Base-by-base conservation (phyloP, 495 filamentous ascomycete species). In the Apiosordaria backusii region DNA sequence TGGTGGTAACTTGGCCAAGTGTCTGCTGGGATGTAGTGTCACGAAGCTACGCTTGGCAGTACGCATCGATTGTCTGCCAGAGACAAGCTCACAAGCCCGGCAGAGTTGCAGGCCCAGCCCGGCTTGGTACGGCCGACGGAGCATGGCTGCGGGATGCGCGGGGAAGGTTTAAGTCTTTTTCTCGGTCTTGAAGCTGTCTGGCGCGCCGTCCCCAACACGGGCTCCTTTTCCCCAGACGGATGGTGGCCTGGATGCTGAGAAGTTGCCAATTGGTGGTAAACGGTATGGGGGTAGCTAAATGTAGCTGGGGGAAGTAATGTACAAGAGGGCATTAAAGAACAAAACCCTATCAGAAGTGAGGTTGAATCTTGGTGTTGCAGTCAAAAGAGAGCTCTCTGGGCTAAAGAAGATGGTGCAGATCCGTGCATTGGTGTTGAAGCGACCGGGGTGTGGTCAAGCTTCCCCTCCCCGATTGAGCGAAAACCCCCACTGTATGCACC, bases 11-110 rank as follows among this genome's bases (percentile, higher is more conserved):
- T 65, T 66, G 58, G 70, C 63, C 7, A 67, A 55, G 62, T 23
- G 69, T 66, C 25, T 67, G 57, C 64, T 57, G 61, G 67, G 25
- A 26, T 66, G 60, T 52, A 70, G 68, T 62, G 68, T 67, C 25
- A 69, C 68, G 29, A 71, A 65, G 52, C 69, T 26, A 15, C 70
- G 57, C 62, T 72, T 73, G 64, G 70, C 68, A 24, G 69, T 57
- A 15, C 45, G 67, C 25, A 61, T 22, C 57, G 61, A 50, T 59
- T 67, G 68, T 19, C 60, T 69, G 27, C 64, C 65, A 24, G 62
- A 59, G 61, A 71, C 60, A 64, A 74, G 60, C 61, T 66, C 69
- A 65, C 75, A 75, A 50, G 70, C 54, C 63, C 69, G 75, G 65
- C 71, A 73, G 52, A 72, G 62, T 54, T 59, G 71, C 27, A 64